Conservation (phyloP, 306 rosid genomes). For the Cicer chorassanicum region DNA sequence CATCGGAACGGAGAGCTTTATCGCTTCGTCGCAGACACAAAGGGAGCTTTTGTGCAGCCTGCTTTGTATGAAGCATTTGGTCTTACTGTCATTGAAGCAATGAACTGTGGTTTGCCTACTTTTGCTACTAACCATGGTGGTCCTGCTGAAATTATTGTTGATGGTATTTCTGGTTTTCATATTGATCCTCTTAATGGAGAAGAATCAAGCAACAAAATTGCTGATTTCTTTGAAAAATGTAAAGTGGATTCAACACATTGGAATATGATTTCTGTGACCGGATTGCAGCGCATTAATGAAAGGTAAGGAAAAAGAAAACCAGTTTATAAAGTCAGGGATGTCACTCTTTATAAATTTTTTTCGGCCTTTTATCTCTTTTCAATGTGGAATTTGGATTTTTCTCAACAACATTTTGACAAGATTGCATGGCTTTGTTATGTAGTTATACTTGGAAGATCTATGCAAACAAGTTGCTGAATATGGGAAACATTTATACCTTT, state of each 20-base stretch:
- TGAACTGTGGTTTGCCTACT: slow-evolving; percentile 93
- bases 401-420: too few species aligned
- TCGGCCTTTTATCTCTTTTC: too few species aligned
- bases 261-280: slow-evolving; percentile 59
- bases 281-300: slow-evolving; percentile 78
- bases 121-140: slow-evolving; percentile 97
- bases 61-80: slow-evolving; percentile 94
- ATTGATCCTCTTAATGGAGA: slow-evolving; percentile 77
- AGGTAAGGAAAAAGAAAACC: slow-evolving; percentile 52
- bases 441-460: slow-evolving; percentile 95
- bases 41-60: slow-evolving; percentile 96
- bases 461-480: slow-evolving; percentile 75
- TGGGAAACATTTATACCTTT: slow-evolving; percentile 72
- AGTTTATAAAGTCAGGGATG: background rate
- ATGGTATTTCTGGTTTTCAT: slow-evolving; percentile 80
- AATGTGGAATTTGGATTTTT: too few species aligned
- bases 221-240: slow-evolving; percentile 82
- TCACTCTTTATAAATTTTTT: too few species aligned
- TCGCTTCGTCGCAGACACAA: slow-evolving; percentile 83
- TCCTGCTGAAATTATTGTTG: slow-evolving; percentile 88
- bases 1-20: slow-evolving; percentile 83
- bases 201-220: slow-evolving; percentile 75
- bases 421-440: slow-evolving; percentile 40
- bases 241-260: slow-evolving; percentile 59
- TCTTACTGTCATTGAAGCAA: slow-evolving; percentile 92